phyloP scores from a whole-genome alignment of 768 basidiomycete genomes.

The Mycena belliarum region DNA sequence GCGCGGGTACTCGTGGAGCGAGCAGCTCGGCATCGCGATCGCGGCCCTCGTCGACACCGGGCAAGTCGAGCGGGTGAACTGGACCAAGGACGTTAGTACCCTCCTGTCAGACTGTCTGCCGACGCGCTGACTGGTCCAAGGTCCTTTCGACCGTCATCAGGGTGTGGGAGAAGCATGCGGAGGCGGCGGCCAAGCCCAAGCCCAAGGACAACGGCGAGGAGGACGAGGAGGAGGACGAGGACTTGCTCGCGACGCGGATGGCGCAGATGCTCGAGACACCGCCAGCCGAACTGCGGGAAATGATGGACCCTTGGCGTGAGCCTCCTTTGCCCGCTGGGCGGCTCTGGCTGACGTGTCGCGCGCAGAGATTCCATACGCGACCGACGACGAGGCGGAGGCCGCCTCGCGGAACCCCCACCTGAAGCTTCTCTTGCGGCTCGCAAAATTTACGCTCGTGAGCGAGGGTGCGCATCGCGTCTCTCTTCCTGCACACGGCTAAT shows the following conservation, averaged over 20 bases:
- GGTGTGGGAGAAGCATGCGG: slow-evolving; percentile 11
- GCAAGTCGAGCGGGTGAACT: slow-evolving; percentile 52
- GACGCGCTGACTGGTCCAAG: background rate
- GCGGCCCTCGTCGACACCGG: slow-evolving; percentile 57
- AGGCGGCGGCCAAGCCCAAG: slow-evolving; percentile 8
- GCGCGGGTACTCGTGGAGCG: slow-evolving; percentile 66
- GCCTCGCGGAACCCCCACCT: slow-evolving; percentile 63
- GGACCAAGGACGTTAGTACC: slow-evolving; percentile 60
- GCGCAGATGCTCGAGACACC: slow-evolving; percentile 17
- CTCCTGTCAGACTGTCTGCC: background rate
- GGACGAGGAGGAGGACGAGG: slow-evolving; percentile 16
- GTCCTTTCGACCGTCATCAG: slow-evolving; percentile 9
- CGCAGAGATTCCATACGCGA: background rate
- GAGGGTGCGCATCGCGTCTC: slow-evolving; percentile 33
- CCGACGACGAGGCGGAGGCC: slow-evolving; percentile 62
- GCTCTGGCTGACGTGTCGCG: slow-evolving; percentile 35
- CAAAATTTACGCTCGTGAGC: slow-evolving; percentile 66
- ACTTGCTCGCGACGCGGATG: slow-evolving; percentile 16
- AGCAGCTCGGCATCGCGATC: slow-evolving; percentile 70
- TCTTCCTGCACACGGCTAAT: slow-evolving; percentile 5
- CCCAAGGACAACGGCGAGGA: too few species aligned
- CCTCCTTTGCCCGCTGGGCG: background rate
- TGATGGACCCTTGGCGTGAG: slow-evolving; percentile 16
- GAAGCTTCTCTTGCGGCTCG: slow-evolving; percentile 82
- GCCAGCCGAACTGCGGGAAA: slow-evolving; percentile 13